Conservation (phyloP, 305 asterid genomes). For the Fraxinus ornus region DNA sequence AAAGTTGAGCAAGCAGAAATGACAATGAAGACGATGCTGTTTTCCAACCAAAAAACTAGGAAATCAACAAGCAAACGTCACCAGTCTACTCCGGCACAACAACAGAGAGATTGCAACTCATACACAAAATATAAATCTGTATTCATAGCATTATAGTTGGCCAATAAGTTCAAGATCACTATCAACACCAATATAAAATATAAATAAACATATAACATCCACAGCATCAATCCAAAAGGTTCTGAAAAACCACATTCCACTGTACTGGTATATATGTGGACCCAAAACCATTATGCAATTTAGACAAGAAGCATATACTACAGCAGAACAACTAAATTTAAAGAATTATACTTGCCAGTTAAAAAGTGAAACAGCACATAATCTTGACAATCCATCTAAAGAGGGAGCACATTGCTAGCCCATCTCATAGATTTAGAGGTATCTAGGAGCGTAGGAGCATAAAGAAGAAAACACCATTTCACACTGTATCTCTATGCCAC, state of each 20-base stretch:
- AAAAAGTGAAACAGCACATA: constrained; percentile 1
- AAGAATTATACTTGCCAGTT: background rate
- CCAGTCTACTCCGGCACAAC: background rate
- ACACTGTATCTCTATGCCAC: constrained; percentile 18
- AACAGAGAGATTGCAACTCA: constrained; percentile 3
- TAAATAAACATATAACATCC: background rate
- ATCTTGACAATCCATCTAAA: constrained; percentile 6
- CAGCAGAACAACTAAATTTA: background rate
- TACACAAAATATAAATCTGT: background rate
- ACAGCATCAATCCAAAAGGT: constrained; percentile 11
- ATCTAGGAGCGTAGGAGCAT: background rate
- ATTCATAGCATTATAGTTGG: background rate
- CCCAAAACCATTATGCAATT: background rate
- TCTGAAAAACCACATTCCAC: constrained; percentile 17
- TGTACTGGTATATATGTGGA: background rate
- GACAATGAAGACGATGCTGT: constrained; percentile 1
- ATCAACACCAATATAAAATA: background rate
- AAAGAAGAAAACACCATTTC: background rate
- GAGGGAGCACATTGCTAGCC: constrained; percentile 12
- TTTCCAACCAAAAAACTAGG: background rate
- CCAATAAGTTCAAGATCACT: constrained; percentile 8
- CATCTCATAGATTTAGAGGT: constrained; percentile 5
- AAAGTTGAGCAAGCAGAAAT: constrained; percentile 5
- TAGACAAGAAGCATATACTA: background rate
- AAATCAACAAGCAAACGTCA: background rate